These are phyloP conservation scores for Ophiostoma ips DNA, from an alignment of 2,329 filamentous ascomycete species.

Conservation along the genomic window DNA sequence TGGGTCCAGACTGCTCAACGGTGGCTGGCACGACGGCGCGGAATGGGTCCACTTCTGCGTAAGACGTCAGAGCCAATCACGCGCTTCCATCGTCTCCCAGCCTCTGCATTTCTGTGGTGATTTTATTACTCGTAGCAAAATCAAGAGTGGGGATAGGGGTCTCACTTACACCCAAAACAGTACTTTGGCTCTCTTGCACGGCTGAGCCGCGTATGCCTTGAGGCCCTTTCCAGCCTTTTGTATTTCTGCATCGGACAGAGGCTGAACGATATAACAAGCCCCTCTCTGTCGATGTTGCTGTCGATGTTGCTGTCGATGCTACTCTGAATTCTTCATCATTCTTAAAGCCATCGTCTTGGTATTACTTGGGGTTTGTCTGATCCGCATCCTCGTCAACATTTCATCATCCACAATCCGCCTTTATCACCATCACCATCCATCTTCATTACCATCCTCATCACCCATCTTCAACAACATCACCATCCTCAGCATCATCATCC, in stretches of 20 bases:
- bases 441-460: not conserved
- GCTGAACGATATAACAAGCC: no score
- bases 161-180: constrained; percentile 2
- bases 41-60: no score
- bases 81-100: not conserved
- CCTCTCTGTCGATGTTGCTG: no score
- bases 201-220: not conserved
- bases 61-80: not conserved
- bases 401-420: not conserved
- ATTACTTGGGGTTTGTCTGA: not conserved
- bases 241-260: not conserved
- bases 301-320: no score
- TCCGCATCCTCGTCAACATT: not conserved
- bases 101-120: not conserved
- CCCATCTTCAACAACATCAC: not conserved
- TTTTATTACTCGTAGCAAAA: no score
- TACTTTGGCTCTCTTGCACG: not conserved
- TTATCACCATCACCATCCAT: not conserved
- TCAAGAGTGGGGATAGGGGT: not conserved
- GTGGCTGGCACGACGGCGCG: not conserved
- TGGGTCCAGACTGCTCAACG: not conserved
- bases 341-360: no score
- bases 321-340: no score
- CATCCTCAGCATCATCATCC: not conserved
- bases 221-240: not conserved